Conservation (phyloP, 352 stramenopile species). For the Pythium plurisporium region DNA sequence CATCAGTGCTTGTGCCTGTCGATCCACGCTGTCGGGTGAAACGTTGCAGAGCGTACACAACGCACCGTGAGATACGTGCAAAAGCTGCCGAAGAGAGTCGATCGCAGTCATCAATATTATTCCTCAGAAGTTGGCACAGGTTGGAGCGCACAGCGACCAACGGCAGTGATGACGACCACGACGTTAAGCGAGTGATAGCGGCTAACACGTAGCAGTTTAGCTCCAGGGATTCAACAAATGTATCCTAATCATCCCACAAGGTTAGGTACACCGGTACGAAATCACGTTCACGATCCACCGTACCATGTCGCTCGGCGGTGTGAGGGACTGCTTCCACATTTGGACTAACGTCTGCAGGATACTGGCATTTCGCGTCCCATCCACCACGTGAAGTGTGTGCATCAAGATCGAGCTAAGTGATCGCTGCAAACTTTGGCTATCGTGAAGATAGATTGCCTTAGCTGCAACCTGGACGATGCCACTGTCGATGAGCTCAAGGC, state of each 20-base stretch:
- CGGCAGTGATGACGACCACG: slow-evolving; percentile 6
- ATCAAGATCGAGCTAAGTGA: slow-evolving; percentile 4
- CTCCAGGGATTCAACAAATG: slow-evolving; percentile 33
- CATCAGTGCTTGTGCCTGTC: too few relatives aligned
- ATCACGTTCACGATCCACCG: too few relatives aligned
- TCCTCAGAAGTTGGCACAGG: slow-evolving; percentile 23
- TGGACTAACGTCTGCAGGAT: slow-evolving; percentile 16
- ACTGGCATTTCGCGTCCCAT: slow-evolving; percentile 8
- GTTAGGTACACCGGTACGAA: too few relatives aligned
- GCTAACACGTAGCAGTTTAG: slow-evolving; percentile 32
- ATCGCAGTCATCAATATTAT: slow-evolving; percentile 23
- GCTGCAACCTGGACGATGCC: slow-evolving; percentile 15
- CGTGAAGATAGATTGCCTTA: slow-evolving; percentile 14
- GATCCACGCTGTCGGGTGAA: slow-evolving; percentile 10
- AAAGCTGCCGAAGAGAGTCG: slow-evolving; percentile 22
- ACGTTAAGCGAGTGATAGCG: slow-evolving; percentile 22
- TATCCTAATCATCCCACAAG: slow-evolving; percentile 19
- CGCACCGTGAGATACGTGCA: slow-evolving; percentile 27
- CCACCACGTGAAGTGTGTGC: slow-evolving; percentile 1
- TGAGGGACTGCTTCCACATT: slow-evolving; percentile 23
- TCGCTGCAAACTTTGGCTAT: neutral
- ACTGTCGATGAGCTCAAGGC: slow-evolving; percentile 11
- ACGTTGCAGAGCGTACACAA: slow-evolving; percentile 24
- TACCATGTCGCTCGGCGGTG: slow-evolving; percentile 22
- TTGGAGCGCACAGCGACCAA: slow-evolving; percentile 16